Evolutionary conservation across 73 alveolate species (phyloP).

Genomic region (Halteria grandinella): DNA sequence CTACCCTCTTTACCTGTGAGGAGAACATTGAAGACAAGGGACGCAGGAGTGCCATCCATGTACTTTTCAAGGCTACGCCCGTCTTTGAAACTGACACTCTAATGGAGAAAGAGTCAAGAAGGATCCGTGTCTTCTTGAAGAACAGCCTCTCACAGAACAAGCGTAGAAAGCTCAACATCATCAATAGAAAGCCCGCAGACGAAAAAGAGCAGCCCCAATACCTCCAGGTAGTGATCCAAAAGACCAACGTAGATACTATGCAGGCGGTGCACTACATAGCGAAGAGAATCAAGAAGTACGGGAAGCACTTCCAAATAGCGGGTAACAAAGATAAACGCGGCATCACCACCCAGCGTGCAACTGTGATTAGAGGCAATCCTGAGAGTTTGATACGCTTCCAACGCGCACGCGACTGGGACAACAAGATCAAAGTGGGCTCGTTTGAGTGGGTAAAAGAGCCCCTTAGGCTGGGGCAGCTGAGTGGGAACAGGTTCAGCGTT

Average conservation of each 20-base stretch:
- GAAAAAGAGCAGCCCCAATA: slow-evolving; percentile 46
- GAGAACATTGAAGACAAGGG: slow-evolving; percentile 64
- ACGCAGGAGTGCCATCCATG: slow-evolving; percentile 65
- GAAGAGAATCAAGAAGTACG: slow-evolving; percentile 79
- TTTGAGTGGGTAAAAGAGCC: slow-evolving; percentile 80
- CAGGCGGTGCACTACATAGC: slow-evolving; percentile 90
- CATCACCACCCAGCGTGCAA: slow-evolving; percentile 91
- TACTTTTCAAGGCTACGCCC: slow-evolving; percentile 65
- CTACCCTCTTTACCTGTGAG: slow-evolving; percentile 37
- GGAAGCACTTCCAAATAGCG: slow-evolving; percentile 86
- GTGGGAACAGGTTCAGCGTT: slow-evolving; percentile 95
- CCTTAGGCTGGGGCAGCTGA: slow-evolving; percentile 91
- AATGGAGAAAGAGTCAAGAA: slow-evolving; percentile 48
- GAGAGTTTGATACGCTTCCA: slow-evolving; percentile 68
- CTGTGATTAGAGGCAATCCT: slow-evolving; percentile 67
- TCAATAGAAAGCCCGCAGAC: slow-evolving; percentile 44
- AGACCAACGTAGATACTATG: slow-evolving; percentile 90
- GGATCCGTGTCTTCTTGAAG: slow-evolving; percentile 38
- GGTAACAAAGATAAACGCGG: slow-evolving; percentile 99
- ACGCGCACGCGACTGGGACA: slow-evolving; percentile 59
- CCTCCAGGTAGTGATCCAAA: slow-evolving; percentile 82
- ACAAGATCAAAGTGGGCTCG: slow-evolving; percentile 76
- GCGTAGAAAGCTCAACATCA: slow-evolving; percentile 55
- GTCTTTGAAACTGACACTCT: slow-evolving; percentile 76
- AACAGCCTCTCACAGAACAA: slow-evolving; percentile 43